Evolutionary conservation across 352 stramenopile genomes (phyloP), one percentile per base, ranked within the genome.

Genomic region (Thraustotheca clavata): DNA sequence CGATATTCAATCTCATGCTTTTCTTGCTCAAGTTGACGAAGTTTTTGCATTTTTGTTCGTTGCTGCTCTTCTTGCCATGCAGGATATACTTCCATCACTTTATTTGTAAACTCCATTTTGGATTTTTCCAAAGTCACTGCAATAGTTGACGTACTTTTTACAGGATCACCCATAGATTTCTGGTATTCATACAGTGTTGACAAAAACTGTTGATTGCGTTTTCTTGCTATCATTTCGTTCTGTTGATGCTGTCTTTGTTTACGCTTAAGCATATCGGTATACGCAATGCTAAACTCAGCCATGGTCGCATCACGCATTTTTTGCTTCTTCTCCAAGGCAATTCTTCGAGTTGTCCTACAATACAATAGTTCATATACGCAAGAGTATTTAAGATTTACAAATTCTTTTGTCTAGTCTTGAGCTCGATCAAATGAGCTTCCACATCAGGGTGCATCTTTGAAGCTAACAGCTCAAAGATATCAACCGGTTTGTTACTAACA

Each of bases 11-110:
- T 79, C 18, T 69, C 67, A 16, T 73, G 73, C 62, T 91, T 91
- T 67, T 89, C 87, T 50, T 86, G 73, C 60, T 94, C 83, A 0
- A 94, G 71, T 47, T 76, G 72, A 4, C 61, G 70, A 16, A 94
- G 69, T 46, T 73, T 80, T 39, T 84, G 69, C 18, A 94, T 62
- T 0, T 79, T 76, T 12, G 76, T 55, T 1, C 59, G 36, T 36
- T 89, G 79, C 59, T 83, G 67, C 38, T 83, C 72, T 60, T 91
- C 77, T 31, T 89, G 75, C 83, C 84, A 94, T 29, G 76, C 83
- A 4, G 81, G 78, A 34, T 85, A 89, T 5, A 91, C 50, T 26
- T 84, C 71, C 59, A 86, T 79, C 2, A 90, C 74, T 60, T 81
- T 75, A 43, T 69, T 70, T 48, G 80, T 67, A 43, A 91, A 92